Conservation (phyloP, 2,329 filamentous ascomycete genomes). For the Sarocladium brachiariae region DNA sequence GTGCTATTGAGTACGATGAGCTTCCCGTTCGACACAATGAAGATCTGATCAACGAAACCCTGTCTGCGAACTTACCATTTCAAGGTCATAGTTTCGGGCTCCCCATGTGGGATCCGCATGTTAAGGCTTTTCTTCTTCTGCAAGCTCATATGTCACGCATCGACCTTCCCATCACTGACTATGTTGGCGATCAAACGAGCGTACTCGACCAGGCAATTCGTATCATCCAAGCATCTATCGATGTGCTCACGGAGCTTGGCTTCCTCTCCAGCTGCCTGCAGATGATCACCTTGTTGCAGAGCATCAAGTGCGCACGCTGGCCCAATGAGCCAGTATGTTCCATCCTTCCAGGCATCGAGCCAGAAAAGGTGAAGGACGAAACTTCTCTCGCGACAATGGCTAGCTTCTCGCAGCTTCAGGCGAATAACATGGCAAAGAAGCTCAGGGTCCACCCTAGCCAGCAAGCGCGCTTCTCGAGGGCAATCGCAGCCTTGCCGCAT, state of each 20-base stretch:
- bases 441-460: slow-evolving; percentile 42
- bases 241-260: slow-evolving; percentile 86
- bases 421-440: slow-evolving; percentile 38
- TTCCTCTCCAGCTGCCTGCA: slow-evolving; percentile 68
- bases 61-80: slow-evolving; percentile 72
- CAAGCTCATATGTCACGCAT: slow-evolving; percentile 94
- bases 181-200: slow-evolving; percentile 84
- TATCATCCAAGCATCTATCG: slow-evolving; percentile 92
- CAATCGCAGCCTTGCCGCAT: slow-evolving; percentile 61
- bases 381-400: slow-evolving; percentile 37
- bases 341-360: slow-evolving; percentile 68
- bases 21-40: slow-evolving; percentile 97
- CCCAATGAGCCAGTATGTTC: slow-evolving; percentile 71
- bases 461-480: slow-evolving; percentile 47
- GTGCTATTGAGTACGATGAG: slow-evolving; percentile 93
- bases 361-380: slow-evolving; percentile 33
- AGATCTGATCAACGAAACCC: slow-evolving; percentile 89
- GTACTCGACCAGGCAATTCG: slow-evolving; percentile 95
- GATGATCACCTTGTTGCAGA: slow-evolving; percentile 83
- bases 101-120: slow-evolving; percentile 97
- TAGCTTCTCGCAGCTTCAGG: slow-evolving; percentile 26
- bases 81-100: slow-evolving; percentile 56
- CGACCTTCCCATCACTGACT: slow-evolving; percentile 89
- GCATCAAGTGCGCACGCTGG: slow-evolving; percentile 90
- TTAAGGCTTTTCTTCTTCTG: slow-evolving; percentile 88